Evolutionary conservation across 495 filamentous ascomycete species (phyloP), one percentile per base, ranked within the genome.

Genomic region (Aspergillus nidulans): DNA sequence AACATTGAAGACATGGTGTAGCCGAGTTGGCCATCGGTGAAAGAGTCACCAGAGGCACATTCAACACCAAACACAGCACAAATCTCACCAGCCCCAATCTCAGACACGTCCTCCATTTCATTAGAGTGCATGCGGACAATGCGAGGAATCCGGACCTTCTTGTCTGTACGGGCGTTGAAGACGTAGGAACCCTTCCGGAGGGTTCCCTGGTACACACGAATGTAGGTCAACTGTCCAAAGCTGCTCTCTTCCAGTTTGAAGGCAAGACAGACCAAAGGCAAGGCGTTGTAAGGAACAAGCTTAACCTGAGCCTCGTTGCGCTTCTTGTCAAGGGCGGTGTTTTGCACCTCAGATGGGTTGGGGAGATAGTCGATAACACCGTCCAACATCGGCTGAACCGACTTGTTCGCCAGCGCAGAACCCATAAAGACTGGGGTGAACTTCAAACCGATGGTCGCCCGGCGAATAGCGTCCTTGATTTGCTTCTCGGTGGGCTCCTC

Each of bases 81-180:
- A 52, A 99, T 97, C 67, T 99, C 95, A 64, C 95, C 95, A 36
- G 95, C 91, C 40, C 90, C 88, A 46, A 99, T 87, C 67, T 97
- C 92, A 43, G 67, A 75, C 13, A 95, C 88, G 59, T 99, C 95
- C 72, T 97, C 95, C 95, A 99, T 94, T 67, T 99, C 95, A 67
- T 97, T 96, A 28, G 91, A 96, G 78, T 99, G 95, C 95, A 99
- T 99, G 42, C 95, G 89, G 44, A 99, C 95, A 63, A 99, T 99
- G 62, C 92, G 87, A 19, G 95, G 95, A 54, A 97, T 85, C 72
- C 95, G 94, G 67, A 99, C 86, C 75, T 94, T 97, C 80, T 97
- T 97, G 68, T 90, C 85, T 48, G 81, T 91, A 56, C 92, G 86
- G 9, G 94, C 90, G 66, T 99, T 99, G 82, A 86, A 96, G 28